A percentile compares a stretch with the other conserved stretches of the same genome.
phyloP scores from a whole-genome alignment of 495 filamentous ascomycete species.

The Rhizodiscina lignyota region DNA sequence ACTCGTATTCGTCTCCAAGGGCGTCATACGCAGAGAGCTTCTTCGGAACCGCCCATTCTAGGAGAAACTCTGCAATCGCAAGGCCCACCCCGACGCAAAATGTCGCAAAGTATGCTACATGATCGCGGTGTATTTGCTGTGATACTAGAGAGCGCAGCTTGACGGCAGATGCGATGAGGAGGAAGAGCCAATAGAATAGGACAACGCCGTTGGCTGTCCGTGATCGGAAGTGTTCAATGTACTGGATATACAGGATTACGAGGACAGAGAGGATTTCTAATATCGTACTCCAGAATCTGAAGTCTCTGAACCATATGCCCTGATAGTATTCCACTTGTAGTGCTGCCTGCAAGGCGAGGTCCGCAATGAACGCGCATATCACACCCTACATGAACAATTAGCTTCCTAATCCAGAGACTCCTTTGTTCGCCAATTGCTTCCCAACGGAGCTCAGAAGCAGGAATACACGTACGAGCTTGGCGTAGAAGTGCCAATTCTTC shows the following conservation, averaged over 20 bases:
- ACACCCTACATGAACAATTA: conserved; percentile 35
- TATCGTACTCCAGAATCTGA: conserved; percentile 80
- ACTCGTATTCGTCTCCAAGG: conserved; percentile 78
- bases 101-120: conserved; percentile 59
- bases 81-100: conserved; percentile 62
- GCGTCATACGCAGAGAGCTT: conserved; percentile 68
- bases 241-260: conserved; percentile 75
- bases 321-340: conserved; percentile 61
- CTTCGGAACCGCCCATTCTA: conserved; percentile 91
- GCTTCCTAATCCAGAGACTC: neutral
- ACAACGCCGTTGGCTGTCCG: conserved; percentile 85
- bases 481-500: conserved; percentile 93
- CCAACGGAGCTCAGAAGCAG: neutral
- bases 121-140: conserved; percentile 47
- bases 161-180: conserved; percentile 62
- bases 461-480: conserved; percentile 61
- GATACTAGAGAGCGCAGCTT: conserved; percentile 80
- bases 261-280: conserved; percentile 59
- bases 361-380: conserved; percentile 48
- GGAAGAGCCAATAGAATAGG: conserved; percentile 90
- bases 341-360: conserved; percentile 53
- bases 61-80: conserved; percentile 52
- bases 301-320: conserved; percentile 60
- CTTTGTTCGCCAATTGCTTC: conserved; percentile 1
- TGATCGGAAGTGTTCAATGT: conserved; percentile 77